These are phyloP conservation scores for Bipolaris sorokiniana DNA, from an alignment of 2,329 filamentous ascomycete genomes.

Conservation along the genomic window DNA sequence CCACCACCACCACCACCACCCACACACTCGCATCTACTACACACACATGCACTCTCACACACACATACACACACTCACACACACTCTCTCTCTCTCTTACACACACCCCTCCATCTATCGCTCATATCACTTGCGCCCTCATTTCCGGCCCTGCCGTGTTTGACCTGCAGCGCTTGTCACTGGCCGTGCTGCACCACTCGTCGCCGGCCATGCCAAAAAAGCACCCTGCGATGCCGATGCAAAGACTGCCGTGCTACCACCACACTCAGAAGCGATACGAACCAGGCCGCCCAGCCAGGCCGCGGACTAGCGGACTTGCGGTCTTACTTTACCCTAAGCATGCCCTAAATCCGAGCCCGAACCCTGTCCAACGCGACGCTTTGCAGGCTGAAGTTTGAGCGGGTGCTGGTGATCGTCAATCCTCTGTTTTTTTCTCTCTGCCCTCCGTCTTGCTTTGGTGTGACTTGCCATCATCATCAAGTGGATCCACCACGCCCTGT, in stretches of 20 bases:
- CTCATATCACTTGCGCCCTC: constrained; percentile 9
- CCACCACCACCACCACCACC: neutral
- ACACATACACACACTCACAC: neutral
- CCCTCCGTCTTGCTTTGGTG: constrained; percentile 42
- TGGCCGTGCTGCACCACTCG: constrained; percentile 14
- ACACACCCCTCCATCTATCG: too few relatives aligned
- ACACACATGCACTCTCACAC: neutral
- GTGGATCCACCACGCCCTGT: constrained; percentile 22
- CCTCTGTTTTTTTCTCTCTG: constrained; percentile 33
- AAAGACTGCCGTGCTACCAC: constrained; percentile 35
- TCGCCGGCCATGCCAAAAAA: constrained; percentile 21
- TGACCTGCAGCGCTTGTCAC: constrained; percentile 26
- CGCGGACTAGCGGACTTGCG: constrained; percentile 29
- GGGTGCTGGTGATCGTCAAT: constrained; percentile 44
- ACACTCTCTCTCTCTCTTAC: neutral
- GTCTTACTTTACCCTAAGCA: constrained; percentile 45
- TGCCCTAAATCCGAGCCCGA: constrained; percentile 44
- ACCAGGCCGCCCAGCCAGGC: constrained; percentile 24
- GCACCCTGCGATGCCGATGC: constrained; percentile 21
- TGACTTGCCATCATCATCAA: constrained; percentile 45
- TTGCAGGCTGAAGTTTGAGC: constrained; percentile 43
- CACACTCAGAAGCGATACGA: constrained; percentile 42
- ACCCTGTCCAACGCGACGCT: constrained; percentile 45
- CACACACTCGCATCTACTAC: neutral
- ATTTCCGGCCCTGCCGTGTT: constrained; percentile 42